Base-by-base conservation (phyloP, 805 yeast genomes). In the Candida xiaguanensis region DNA sequence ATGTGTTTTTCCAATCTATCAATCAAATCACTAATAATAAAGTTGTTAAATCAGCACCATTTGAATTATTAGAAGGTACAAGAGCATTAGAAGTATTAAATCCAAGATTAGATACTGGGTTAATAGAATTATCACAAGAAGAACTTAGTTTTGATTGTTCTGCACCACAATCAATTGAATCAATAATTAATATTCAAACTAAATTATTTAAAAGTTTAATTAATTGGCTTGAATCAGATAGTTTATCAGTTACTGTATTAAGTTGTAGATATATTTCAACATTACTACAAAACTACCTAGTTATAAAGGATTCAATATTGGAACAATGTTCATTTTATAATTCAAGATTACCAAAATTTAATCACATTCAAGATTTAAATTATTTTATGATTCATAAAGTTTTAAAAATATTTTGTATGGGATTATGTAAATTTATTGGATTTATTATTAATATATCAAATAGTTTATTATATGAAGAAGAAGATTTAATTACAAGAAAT, bases 1-100 rank as follows among this genome's bases (percentile, higher is more conserved):
- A 59, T 4, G 56, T 62, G n/a, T 63, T 85, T 29, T 67, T 72
- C 36, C 44, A 55, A 3, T 62, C 75, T 14, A 52, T 74, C 28
- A 41, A 51, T 9, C 48, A 44, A 2, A 55, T 82, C 27, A 53
- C 58, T 13, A 72, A 74, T 27, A 82, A 80, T 23, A 67, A 73
- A 34, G 78, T 91, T 14, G 75, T 77, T 4, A 78, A 78, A 49
- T 70, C 75, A 8, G 72, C 77, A 0, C 61, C 62, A 19, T 87
- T 88, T 61, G 76, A 79, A 39, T 68, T 91, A 33, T 67, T 83
- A 45, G 88, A 87, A 49, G 95, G 96, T 0, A 85, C 96, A 1
- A 81, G 90, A 48, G 95, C 98, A 0, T 64, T 88, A 44, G 98
- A 90, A 57, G 73, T 82, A 11, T 70, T 79, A 41, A 87, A 87